Percentiles rank a stretch among this genome's conserved stretches.
phyloP scores from a whole-genome alignment of 1,139 yeast genomes.

The Zygotorulaspora mrakii region DNA sequence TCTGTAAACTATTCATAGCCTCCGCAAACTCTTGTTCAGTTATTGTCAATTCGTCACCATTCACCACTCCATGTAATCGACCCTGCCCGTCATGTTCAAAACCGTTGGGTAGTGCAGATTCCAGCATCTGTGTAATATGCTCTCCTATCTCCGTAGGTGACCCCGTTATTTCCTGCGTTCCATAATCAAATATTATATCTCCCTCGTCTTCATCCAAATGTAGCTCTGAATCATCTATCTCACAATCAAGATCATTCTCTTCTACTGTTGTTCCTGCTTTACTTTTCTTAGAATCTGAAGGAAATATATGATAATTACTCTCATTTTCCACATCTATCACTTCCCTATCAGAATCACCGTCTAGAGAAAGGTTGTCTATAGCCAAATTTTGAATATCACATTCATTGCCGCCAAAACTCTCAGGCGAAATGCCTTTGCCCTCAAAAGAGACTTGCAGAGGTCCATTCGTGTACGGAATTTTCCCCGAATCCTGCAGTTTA shows the following conservation, averaged over 20 bases:
- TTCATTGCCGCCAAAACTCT: slow-evolving; percentile 7
- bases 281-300: background rate
- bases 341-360: slow-evolving; percentile 11
- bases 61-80: slow-evolving; percentile 27
- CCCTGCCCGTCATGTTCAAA: slow-evolving; percentile 27
- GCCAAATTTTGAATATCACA: background rate
- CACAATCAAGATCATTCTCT: slow-evolving; percentile 4
- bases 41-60: slow-evolving; percentile 26
- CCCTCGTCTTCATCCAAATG: slow-evolving; percentile 30
- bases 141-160: slow-evolving; percentile 32
- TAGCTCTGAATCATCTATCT: slow-evolving; percentile 26
- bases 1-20: slow-evolving; percentile 14
- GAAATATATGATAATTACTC: slow-evolving; percentile 14
- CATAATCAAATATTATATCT: slow-evolving; percentile 35
- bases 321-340: slow-evolving; percentile 16
- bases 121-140: slow-evolving; percentile 33
- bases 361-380: background rate
- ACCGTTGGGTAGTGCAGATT: slow-evolving; percentile 31
- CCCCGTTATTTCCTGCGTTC: slow-evolving; percentile 27
- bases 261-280: slow-evolving; percentile 1
- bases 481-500: slow-evolving; percentile 30
- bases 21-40: slow-evolving; percentile 19
- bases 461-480: slow-evolving; percentile 20
- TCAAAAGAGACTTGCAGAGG: slow-evolving; percentile 30
- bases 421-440: slow-evolving; percentile 12